These are phyloP conservation scores for Ophioceras dolichostomum DNA, from an alignment of 2,329 filamentous ascomycete species.

Conservation along the genomic window DNA sequence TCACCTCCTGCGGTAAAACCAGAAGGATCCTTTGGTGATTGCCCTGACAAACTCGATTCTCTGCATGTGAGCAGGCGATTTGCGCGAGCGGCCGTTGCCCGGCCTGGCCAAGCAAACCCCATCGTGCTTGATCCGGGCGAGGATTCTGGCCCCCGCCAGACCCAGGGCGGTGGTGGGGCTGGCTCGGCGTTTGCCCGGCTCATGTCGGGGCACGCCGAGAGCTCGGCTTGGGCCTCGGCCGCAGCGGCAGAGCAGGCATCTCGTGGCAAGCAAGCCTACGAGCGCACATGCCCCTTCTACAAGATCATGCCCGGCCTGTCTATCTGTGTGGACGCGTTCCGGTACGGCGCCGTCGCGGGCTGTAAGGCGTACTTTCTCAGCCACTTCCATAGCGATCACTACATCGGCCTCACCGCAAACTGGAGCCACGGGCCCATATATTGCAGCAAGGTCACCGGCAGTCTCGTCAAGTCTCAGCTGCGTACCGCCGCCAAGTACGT, in stretches of 20 bases:
- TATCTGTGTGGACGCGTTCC: conserved; percentile 91
- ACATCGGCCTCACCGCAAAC: conserved; percentile 74
- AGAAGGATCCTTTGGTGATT: conserved; percentile 3
- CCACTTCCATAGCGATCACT: conserved; percentile 97
- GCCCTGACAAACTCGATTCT: conserved; percentile 5
- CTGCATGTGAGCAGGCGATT: conserved; percentile 37
- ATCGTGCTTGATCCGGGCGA: conserved; percentile 41
- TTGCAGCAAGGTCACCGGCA: conserved; percentile 85
- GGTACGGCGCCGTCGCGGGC: conserved; percentile 85
- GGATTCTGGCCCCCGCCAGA: conserved; percentile 5
- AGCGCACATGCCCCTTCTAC: conserved; percentile 93
- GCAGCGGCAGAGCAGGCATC: conserved; percentile 68
- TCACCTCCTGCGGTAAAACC: conserved; percentile 6
- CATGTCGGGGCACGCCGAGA: conserved; percentile 87
- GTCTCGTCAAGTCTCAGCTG: conserved; percentile 77
- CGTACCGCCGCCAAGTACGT: conserved; percentile 79
- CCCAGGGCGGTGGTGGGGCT: conserved; percentile 15
- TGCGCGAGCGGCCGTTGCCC: conserved; percentile 55
- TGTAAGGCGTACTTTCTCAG: conserved; percentile 94
- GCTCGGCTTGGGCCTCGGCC: conserved; percentile 78
- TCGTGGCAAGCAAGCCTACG: conserved; percentile 73
- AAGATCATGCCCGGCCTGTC: conserved; percentile 91
- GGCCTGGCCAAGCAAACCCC: conserved; percentile 71
- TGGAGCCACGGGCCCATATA: conserved; percentile 96
- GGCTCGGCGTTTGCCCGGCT: conserved; percentile 84